phyloP scores from a whole-genome alignment of 2,329 filamentous ascomycete genomes.

The Pestalotiopsis sp. region DNA sequence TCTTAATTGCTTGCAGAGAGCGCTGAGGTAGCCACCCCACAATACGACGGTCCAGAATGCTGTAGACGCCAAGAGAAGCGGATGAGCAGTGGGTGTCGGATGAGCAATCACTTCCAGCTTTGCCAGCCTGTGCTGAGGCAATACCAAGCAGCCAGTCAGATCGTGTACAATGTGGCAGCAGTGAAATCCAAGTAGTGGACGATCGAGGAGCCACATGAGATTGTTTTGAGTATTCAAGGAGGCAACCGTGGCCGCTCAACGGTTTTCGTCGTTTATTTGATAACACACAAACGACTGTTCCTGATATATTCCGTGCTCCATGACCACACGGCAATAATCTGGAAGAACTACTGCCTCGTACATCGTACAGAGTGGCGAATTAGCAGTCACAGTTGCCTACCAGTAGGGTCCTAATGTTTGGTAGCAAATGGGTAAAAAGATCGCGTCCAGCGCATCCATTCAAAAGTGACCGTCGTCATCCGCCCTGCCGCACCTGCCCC shows the following conservation, averaged over 20 bases:
- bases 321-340: no score
- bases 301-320: no score
- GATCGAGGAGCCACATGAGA: no score
- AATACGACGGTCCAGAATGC: slow-evolving; percentile 11
- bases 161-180: not conserved
- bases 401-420: no score
- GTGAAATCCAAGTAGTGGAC: no score
- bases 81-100: not conserved
- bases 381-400: no score
- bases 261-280: no score
- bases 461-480: not conserved
- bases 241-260: no score
- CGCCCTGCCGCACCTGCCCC: not conserved
- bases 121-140: not conserved
- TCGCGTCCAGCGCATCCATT: not conserved
- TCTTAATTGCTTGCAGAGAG: not conserved
- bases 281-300: no score
- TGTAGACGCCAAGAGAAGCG: slow-evolving; percentile 17
- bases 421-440: not conserved
- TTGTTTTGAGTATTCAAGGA: no score
- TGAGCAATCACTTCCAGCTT: not conserved
- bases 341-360: no score
- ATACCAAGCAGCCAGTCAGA: not conserved
- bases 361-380: no score
- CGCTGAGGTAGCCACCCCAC: not conserved